Conservation (phyloP, 139 green algal species). For the Raphidocelis subcapitata region DNA sequence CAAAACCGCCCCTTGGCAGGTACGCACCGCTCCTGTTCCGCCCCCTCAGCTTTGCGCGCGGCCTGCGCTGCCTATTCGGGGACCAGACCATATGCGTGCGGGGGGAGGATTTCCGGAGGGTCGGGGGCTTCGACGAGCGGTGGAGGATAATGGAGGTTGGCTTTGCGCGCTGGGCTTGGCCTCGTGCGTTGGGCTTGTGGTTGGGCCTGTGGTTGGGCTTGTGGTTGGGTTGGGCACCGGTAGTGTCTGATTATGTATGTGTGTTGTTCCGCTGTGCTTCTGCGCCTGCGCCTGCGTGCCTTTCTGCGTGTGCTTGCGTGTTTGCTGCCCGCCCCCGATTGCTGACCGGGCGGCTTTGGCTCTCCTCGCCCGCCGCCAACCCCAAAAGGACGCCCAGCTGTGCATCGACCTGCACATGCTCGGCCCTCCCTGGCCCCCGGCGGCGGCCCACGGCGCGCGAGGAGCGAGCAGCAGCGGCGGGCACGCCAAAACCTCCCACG, state of each 20-base stretch:
- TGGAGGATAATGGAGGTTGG: slow-evolving; percentile 82
- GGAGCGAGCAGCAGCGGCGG: not conserved
- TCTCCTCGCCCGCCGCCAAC: not conserved
- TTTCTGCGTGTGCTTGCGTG: not conserved
- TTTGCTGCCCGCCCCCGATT: not conserved
- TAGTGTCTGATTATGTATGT: too few species aligned
- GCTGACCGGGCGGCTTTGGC: not conserved
- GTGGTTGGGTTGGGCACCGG: slow-evolving; percentile 45
- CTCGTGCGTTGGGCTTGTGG: too few species aligned
- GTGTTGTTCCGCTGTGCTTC: too few species aligned
- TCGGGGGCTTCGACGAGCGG: slow-evolving; percentile 54
- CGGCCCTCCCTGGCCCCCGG: not conserved
- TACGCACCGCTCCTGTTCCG: slow-evolving; percentile 55
- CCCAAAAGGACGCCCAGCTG: not conserved
- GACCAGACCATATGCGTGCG: slow-evolving; percentile 75
- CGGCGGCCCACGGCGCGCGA: not conserved
- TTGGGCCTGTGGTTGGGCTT: slow-evolving; percentile 70
- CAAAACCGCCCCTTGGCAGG: not conserved
- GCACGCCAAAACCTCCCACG: too few species aligned
- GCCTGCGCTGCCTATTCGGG: slow-evolving; percentile 61
- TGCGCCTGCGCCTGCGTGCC: too few species aligned
- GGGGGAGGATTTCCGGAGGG: slow-evolving; percentile 46
- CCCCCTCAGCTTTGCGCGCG: slow-evolving; percentile 50
- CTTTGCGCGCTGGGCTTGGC: too few species aligned
- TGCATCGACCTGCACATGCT: not conserved